Base-by-base conservation (phyloP, 164 flowering plant genomes). In the Tinospora cordifolia region DNA sequence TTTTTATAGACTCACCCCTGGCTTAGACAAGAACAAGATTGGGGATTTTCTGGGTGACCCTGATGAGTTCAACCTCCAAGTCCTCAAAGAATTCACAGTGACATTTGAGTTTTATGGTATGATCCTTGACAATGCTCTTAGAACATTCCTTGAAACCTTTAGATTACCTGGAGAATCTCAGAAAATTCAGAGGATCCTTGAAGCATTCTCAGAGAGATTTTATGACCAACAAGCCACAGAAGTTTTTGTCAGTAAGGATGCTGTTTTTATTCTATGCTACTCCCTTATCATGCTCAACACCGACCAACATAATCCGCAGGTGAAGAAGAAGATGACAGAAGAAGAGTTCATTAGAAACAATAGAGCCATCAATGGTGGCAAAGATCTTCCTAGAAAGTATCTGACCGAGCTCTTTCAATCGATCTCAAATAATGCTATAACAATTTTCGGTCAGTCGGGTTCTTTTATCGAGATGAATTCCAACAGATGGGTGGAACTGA, bases 321-420 rank as follows among this genome's bases (percentile, higher is more conserved):
- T 95, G 51, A 95, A 90, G 87, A 95, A 88, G 74, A 95, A 95
- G 82, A 95, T 92, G 98, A 90, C 98, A n/a, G 99, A 95, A 70
- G 99, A 95, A 11, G 98, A 95, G 71, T 95, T 92, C 77, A 90
- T 95, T n/a, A 76, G 87, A 69, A 95, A 95, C 85, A 92, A 92
- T 30, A 80, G 99, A 80, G 86, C 83, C 24, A 92, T 90, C 57
- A 95, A 95, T 77, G 96, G 82, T 27, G 99, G 99, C 47, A 82
- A 85, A 21, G 99, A 95, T 81, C 93, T 95, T 66, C 96, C 97
- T 4, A 82, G 96, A 66, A 96, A 89, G 64, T 86, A 83, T 74
- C 86, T 95, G 8, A 87, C 91, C 8, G 96, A 90, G 71, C 90
- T 95, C 68, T 95, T 88, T 69, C 83, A 83, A 0, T 95, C 99